A percentile compares a stretch with the other conserved stretches of the same genome.
These are phyloP conservation scores for Pythium brachiatum DNA, from an alignment of 352 stramenopile genomes.

Conservation along the genomic window DNA sequence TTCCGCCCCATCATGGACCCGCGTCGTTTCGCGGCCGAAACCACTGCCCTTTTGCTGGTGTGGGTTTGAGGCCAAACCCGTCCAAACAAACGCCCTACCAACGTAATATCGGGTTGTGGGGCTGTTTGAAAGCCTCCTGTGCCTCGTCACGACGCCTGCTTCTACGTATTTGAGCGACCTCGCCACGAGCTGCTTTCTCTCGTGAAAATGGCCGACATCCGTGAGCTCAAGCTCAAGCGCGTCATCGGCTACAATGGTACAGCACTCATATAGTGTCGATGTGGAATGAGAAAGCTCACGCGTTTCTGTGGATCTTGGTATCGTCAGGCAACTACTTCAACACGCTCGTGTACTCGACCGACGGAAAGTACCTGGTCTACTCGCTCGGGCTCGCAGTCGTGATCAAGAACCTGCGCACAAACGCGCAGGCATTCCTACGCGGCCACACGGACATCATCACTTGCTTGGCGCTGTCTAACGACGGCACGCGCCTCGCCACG, in stretches of 20 bases:
- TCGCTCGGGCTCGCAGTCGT: conserved; percentile 85
- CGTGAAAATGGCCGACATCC: conserved; percentile 57
- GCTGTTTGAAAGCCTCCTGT: neutral
- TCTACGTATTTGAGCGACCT: neutral
- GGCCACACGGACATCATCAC: conserved; percentile 92
- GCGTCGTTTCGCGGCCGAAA: conserved; percentile 1
- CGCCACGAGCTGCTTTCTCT: neutral
- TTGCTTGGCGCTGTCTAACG: conserved; percentile 90
- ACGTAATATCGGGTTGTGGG: too few species aligned
- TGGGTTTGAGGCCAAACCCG: too few species aligned
- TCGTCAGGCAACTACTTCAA: conserved; percentile 38
- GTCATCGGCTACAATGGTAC: conserved; percentile 84
- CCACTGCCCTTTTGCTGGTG: neutral
- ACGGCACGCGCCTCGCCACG: conserved; percentile 85
- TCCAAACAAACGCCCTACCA: too few species aligned
- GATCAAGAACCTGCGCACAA: conserved; percentile 72
- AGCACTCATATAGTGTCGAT: conserved; percentile 1
- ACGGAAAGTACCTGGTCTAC: conserved; percentile 83
- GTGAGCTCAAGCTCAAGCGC: conserved; percentile 69
- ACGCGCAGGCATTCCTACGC: conserved; percentile 88
- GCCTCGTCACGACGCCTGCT: neutral
- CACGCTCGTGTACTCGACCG: conserved; percentile 77
- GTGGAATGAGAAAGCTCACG: too few species aligned
- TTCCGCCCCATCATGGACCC: too few species aligned
- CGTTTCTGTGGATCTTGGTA: conserved; percentile 7